Conservation (phyloP, 148 eudicot species). For the Limonium bicolor region DNA sequence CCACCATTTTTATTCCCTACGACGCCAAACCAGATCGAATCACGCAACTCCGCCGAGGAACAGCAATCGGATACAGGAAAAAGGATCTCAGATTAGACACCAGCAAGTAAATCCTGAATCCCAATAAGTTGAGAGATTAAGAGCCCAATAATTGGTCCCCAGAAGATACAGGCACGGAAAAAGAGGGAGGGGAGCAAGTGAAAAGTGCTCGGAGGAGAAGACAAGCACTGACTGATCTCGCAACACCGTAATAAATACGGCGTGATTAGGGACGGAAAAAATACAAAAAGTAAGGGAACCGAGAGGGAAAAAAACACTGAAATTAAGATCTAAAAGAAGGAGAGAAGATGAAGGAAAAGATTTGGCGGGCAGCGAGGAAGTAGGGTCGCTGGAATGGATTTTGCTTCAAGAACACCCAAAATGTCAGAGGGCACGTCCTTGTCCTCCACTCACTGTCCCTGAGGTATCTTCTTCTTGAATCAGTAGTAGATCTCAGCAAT, state of each 20-base stretch:
- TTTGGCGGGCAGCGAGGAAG: not conserved
- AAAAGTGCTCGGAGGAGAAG: too few relatives aligned
- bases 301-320: not conserved
- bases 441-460: too few relatives aligned
- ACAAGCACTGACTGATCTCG: too few relatives aligned
- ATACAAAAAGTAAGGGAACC: not conserved
- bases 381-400: too few relatives aligned
- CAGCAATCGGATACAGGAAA: too few relatives aligned
- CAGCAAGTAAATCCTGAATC: not conserved
- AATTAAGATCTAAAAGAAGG: not conserved
- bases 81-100: too few relatives aligned
- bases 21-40: not conserved
- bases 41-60: too few relatives aligned
- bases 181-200: too few relatives aligned
- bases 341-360: slow-evolving; percentile 1
- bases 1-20: slow-evolving; percentile 1
- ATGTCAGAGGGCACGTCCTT: slow-evolving; percentile 2
- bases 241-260: not conserved
- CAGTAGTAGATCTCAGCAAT: too few relatives aligned
- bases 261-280: not conserved
- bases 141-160: not conserved
- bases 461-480: too few relatives aligned
- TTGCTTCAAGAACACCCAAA: not conserved
- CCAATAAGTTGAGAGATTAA: slow-evolving; percentile 1
- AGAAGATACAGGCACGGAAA: too few relatives aligned